Evolutionary conservation across 257 asterid species (phyloP), one percentile per base, ranked within the genome.

Genomic region (Vinca minor): DNA sequence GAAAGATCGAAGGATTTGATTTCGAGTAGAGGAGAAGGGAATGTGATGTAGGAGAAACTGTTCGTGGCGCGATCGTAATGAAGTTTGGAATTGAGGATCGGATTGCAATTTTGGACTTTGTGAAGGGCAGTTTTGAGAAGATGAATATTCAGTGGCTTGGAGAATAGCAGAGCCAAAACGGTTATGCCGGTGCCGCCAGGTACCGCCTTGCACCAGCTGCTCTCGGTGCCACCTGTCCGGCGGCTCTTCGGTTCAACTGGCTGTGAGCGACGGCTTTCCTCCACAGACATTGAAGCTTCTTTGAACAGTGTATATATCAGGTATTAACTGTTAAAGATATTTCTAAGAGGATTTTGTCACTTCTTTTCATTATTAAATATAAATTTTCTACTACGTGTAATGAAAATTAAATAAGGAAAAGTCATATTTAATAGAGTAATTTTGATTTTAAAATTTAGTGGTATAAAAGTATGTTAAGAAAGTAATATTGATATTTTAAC

Each of bases 191-290:
- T 92, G 68, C 98, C 98, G 26, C 91, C 91, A 23, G 91, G 87
- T 1, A 83, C 91, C 15, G 96, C 96, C 76, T 74, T 82, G 89
- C 96, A 92, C 98, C 95, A 92, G 78, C 95, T 92, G 71, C 52
- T 78, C 81, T 92, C 98, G 36, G 96, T 89, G 79, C 77, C 74
- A 29, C 96, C 89, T 0, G 68, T 76, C 17, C 72, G 81, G 8
- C 98, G 95, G 77, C n/a, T 23, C 69, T 71, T 61, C 62, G 74
- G 64, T 38, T 52, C 74, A 3, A 23, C 55, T 26, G 74, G 47
- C 32, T 39, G 62, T 9, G 65, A 45, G 54, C 29, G 34, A 29
- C 5, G 58, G 63, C 48, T 56, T 36, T 46, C 56, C 21, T 36
- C 54, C 49, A 20, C 71, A 25, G 82, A 65, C 78, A 77, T 73